Evolutionary conservation across 2,329 filamentous ascomycete genomes (phyloP).

Genomic region (Penicillium concentricum): DNA sequence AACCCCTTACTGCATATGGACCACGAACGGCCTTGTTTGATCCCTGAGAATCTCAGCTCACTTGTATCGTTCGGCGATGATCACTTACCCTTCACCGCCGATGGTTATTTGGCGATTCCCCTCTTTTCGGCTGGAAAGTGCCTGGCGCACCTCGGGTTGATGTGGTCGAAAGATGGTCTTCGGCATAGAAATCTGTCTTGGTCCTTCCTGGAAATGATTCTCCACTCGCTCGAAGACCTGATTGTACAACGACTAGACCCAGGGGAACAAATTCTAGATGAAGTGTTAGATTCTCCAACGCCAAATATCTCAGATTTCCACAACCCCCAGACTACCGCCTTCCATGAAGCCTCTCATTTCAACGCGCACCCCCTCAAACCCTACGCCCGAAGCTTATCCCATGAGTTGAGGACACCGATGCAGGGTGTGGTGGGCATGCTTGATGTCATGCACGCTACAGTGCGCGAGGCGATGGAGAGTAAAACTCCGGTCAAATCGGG

Average conservation of each 20-base stretch:
- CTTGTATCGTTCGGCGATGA: constrained; percentile 62
- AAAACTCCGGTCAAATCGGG: constrained; percentile 52
- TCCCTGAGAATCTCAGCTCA: constrained; percentile 60
- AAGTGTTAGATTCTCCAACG: background rate
- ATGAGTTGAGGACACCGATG: constrained; percentile 72
- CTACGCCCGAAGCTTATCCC: constrained; percentile 69
- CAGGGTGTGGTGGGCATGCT: constrained; percentile 74
- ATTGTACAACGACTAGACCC: constrained; percentile 57
- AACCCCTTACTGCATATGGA: constrained; percentile 69
- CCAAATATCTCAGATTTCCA: constrained; percentile 21
- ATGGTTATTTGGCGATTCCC: constrained; percentile 67
- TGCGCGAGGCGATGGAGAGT: constrained; percentile 62
- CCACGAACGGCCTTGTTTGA: constrained; percentile 68
- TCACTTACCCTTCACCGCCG: constrained; percentile 58
- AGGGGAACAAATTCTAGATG: background rate
- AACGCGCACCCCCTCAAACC: constrained; percentile 65
- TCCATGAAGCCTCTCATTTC: constrained; percentile 56
- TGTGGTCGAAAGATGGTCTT: constrained; percentile 67
- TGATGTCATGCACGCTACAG: constrained; percentile 72
- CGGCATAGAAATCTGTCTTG: constrained; percentile 58
- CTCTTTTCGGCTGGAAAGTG: constrained; percentile 65
- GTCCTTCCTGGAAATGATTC: constrained; percentile 65
- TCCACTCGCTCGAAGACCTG: constrained; percentile 68
- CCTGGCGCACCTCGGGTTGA: constrained; percentile 68
- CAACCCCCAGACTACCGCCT: constrained; percentile 46